phyloP scores from a whole-genome alignment of 192 early-diverging fungal genomes.

The Entophlyctis helioformis region DNA sequence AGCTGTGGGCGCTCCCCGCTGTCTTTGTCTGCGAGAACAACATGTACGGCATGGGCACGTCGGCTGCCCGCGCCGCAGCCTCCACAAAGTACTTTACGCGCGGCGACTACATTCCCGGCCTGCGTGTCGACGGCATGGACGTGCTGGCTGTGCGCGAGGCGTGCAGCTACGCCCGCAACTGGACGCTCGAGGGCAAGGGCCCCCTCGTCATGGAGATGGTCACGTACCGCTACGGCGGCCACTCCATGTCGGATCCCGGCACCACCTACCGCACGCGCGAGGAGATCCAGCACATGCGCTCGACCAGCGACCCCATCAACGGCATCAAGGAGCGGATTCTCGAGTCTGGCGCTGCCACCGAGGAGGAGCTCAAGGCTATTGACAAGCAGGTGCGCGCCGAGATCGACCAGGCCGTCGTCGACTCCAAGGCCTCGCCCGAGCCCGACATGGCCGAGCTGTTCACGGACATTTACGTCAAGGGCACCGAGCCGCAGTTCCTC shows the following conservation, averaged over 20 bases:
- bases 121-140: conserved; percentile 79
- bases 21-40: conserved; percentile 99
- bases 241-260: conserved; percentile 99
- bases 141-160: conserved; percentile 83
- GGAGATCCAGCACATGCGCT: conserved; percentile 97
- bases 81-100: conserved; percentile 90
- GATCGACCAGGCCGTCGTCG: conserved; percentile 75
- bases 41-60: conserved; percentile 97
- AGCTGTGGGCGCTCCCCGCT: conserved; percentile 87
- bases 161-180: conserved; percentile 74
- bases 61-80: conserved; percentile 79
- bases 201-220: conserved; percentile 90
- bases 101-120: conserved; percentile 92
- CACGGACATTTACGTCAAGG: conserved; percentile 74
- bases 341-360: conserved; percentile 53
- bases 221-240: conserved; percentile 98
- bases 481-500: conserved; percentile 54
- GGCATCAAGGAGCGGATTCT: conserved; percentile 77
- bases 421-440: conserved; percentile 68
- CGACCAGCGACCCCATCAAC: conserved; percentile 85
- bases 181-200: conserved; percentile 68
- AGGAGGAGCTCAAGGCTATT: conserved; percentile 85
- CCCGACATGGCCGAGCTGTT: conserved; percentile 61
- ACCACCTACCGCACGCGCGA: conserved; percentile 98
- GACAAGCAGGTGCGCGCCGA: conserved; percentile 82